These are phyloP conservation scores for Luffa aegyptiaca DNA, from an alignment of 306 rosid genomes.

Conservation along the genomic window DNA sequence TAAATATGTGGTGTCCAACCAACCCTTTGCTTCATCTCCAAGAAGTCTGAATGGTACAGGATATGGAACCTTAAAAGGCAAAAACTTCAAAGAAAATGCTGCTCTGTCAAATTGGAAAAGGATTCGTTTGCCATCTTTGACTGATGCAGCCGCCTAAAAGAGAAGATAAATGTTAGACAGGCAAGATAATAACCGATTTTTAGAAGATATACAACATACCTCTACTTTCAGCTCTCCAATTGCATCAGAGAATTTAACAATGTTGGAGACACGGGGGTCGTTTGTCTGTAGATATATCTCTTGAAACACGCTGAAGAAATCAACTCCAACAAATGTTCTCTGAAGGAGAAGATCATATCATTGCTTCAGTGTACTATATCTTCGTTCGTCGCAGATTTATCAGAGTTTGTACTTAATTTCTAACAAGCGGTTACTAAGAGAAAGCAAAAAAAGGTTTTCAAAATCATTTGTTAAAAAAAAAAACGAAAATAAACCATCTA, in stretches of 20 bases:
- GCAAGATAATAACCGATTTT: background rate
- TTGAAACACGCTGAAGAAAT: constrained; percentile 76
- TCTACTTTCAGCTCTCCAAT: constrained; percentile 97
- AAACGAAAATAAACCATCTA: background rate
- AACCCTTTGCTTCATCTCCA: constrained; percentile 96
- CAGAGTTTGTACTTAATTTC: background rate
- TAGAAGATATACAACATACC: constrained; percentile 31
- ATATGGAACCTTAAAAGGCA: constrained; percentile 98
- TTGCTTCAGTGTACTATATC: background rate
- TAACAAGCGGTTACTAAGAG: background rate
- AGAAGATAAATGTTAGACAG: background rate
- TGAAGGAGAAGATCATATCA: constrained; percentile 22
- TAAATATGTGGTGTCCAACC: constrained; percentile 92
- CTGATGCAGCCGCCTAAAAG: constrained; percentile 70
- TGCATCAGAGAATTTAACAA: constrained; percentile 81
- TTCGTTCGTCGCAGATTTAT: background rate
- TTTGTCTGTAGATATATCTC: constrained; percentile 72
- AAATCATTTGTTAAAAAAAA: background rate
- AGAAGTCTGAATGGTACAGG: constrained; percentile 93
- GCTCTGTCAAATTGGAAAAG: constrained; percentile 88
- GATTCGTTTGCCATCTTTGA: constrained; percentile 75
- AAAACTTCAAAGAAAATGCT: constrained; percentile 69
- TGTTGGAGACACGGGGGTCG: constrained; percentile 78
- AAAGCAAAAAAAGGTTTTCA: background rate
- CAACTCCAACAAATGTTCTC: constrained; percentile 98